Conservation (phyloP, 257 asterid genomes). For the Ehretia macrophylla region DNA sequence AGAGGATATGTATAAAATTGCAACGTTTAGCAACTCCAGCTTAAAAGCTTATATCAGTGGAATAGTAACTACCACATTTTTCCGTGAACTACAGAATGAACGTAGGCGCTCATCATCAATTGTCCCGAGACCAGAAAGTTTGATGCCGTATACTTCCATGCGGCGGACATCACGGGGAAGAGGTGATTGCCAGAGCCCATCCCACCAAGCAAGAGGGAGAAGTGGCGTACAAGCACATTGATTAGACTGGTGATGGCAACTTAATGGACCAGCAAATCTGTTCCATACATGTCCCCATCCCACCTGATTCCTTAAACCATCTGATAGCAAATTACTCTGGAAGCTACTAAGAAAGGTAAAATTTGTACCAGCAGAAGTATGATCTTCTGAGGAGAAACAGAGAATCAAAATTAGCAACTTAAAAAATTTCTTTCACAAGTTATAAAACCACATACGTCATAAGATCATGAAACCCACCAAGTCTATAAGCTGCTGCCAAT, state of each 20-base stretch:
- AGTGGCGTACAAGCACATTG: conserved; percentile 89
- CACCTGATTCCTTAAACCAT: conserved; percentile 69
- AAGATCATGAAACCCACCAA: conserved; percentile 41
- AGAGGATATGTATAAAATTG: no score
- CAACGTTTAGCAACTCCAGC: no score
- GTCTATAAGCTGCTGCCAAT: conserved; percentile 75
- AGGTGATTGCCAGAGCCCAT: conserved; percentile 98
- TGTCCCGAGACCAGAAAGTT: conserved; percentile 67
- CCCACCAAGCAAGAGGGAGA: conserved; percentile 98
- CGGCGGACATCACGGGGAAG: conserved; percentile 60
- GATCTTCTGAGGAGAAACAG: conserved; percentile 40
- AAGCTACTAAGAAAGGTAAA: conserved; percentile 79
- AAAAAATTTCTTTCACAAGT: not conserved
- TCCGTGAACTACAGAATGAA: conserved; percentile 49
- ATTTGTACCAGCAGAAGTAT: conserved; percentile 31
- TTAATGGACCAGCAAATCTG: conserved; percentile 78
- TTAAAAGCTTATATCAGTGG: conserved; percentile 33
- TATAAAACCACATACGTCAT: not conserved
- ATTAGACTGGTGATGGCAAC: conserved; percentile 59
- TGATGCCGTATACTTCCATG: conserved; percentile 79
- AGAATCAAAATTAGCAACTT: not conserved
- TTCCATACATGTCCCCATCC: conserved; percentile 99
- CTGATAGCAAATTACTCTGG: conserved; percentile 63
- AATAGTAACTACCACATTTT: conserved; percentile 18
- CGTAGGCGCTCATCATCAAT: conserved; percentile 40